Evolutionary conservation across 2,329 filamentous ascomycete species (phyloP), one percentile per base, ranked within the genome.

Genomic region (Cladophialophora carrionii): DNA sequence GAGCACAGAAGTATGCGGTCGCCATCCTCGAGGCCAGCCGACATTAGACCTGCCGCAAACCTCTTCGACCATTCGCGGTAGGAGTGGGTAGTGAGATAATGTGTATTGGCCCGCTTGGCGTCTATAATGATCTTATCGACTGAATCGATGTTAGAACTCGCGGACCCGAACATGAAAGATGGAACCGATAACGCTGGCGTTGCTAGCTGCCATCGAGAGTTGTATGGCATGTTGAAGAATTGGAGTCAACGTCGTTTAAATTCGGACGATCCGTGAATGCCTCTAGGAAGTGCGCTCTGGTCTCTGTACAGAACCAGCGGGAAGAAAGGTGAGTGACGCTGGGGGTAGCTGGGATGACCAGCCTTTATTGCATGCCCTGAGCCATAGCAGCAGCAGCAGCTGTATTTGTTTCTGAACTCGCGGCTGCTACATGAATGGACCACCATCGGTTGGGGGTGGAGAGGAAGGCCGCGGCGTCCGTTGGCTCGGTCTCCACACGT

Each of bases 11-110:
- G 82, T 4, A 87, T 80, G 65, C 81, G 82, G 66, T 87, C 83
- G 37, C 83, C 83, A 34, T 76, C 73, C 60, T 79, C 48, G 29
- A 68, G 49, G 14, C 66, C 66, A 17, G 49, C 43, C 6, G 31
- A 55, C 5, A 31, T 26, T 55, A 87, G 77, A 0, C 85, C 85
- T 7, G 82, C 83, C 0, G 90, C 91, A 37, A 95, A 78, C 14
- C 90, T 87, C 75, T 92, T 89, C 37, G 87, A 84, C 80, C 90
- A 88, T 68, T 88, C 80, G 24, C 90, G 87, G 75, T 88, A 90
- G 65, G 84, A 82, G 68, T 82, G 74, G 46, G 85, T 79, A 3
- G 88, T 90, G 46, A 95, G 79, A 70, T 83, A 87, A 71, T 89
- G 86, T 8, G 84, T 87, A 6, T 90, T 84, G 1, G 91, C 88